Base-by-base conservation (phyloP, 1,139 yeast species). In the Scheffersomyces stambukii region DNA sequence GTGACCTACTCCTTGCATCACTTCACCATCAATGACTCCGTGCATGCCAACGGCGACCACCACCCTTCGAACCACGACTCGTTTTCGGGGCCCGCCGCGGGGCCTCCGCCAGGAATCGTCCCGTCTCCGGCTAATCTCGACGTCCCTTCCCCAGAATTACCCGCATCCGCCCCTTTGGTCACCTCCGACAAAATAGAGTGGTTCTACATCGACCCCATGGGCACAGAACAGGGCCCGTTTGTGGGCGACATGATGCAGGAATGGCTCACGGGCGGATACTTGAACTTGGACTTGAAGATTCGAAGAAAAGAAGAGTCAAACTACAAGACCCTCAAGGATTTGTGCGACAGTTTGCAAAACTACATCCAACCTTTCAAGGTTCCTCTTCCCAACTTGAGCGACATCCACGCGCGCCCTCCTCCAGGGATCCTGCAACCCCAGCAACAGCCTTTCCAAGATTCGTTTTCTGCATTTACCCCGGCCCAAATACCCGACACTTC, bases 171-270 rank as follows among this genome's bases (percentile, higher is more conserved):
- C 35, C 41, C 45, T 2, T 41, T 54, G 16, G 32, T 55, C 18
- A 30, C 52, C 1, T 50, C 67, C 8, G 70, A 60, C 13, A 56
- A 64, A 30, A 66, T 79, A 42, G 62, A 68, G 33, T 85, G 95
- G 95, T 63, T 57, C 36, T 85, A 85, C 48, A 60, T 78, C 33
- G 95, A 85, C 49, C 78, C 85, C 1, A 55, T 70, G 25, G 85
- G 84, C 2, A 69, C 59, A 31, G 80, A 77, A 38, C 94, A 83
- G 48, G 95, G 95, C 14, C 95, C 95, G 3, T 85, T 84, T 50
- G 66, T 67, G 30, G 88, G 93, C 2, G 57, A 62, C 16, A 57
- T 72, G 60, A 85, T 85, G 95, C 93, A 84, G 41, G 76, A 66
- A 30, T 85, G 95, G 95, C 73, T 71, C 37, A 51, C 69, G 5